These are phyloP conservation scores for Zopfochytrium polystomum DNA, from an alignment of 371 early-diverging fungal species.

Conservation along the genomic window DNA sequence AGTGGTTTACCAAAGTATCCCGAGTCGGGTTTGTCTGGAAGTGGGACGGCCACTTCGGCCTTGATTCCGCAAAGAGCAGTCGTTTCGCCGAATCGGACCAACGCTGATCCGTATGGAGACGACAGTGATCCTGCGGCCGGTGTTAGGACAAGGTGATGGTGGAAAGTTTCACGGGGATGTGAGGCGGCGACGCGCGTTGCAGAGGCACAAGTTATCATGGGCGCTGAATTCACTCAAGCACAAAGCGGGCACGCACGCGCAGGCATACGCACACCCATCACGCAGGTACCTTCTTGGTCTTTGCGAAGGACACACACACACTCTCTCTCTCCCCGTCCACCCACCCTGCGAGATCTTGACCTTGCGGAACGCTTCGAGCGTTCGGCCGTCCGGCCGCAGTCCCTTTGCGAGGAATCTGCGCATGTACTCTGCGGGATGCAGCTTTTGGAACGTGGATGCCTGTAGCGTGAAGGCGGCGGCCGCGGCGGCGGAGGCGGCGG, in stretches of 20 bases:
- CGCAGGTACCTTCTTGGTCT: no score
- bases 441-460: slow-evolving; percentile 44
- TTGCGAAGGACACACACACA: no score
- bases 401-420: slow-evolving; percentile 74
- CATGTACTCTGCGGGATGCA: slow-evolving; percentile 87
- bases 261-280: no score
- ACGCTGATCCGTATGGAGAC: slow-evolving; percentile 82
- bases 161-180: no score
- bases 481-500: neutral
- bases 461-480: slow-evolving; percentile 32
- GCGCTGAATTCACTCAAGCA: no score
- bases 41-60: slow-evolving; percentile 89
- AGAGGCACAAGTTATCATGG: no score
- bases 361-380: slow-evolving; percentile 25
- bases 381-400: slow-evolving; percentile 82
- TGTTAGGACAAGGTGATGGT: no score
- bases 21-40: slow-evolving; percentile 43
- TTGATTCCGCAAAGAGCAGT: slow-evolving; percentile 91
- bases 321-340: no score
- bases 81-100: slow-evolving; percentile 85
- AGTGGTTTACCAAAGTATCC: slow-evolving; percentile 60
- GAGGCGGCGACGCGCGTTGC: no score
- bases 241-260: no score
- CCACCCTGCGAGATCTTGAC: slow-evolving; percentile 16
- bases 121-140: slow-evolving; percentile 73